Evolutionary conservation across 2,329 filamentous ascomycete genomes (phyloP).

Genomic region (Penicillium sp.): DNA sequence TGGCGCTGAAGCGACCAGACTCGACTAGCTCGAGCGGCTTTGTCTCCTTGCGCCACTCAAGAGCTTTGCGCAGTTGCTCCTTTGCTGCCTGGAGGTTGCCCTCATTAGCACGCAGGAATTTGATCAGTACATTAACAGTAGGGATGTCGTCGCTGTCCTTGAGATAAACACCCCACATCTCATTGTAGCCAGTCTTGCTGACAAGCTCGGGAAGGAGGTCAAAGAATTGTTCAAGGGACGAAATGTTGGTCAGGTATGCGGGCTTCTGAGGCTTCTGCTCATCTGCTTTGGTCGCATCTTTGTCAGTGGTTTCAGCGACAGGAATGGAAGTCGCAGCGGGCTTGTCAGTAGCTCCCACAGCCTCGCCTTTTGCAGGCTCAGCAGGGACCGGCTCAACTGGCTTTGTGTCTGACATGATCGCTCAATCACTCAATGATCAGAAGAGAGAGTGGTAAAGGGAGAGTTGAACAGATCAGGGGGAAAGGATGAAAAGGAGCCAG

Average conservation of each 20-base stretch:
- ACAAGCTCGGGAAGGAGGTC: conserved; percentile 55
- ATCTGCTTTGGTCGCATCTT: conserved; percentile 1
- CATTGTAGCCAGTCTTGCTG: conserved; percentile 56
- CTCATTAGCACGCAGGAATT: conserved; percentile 87
- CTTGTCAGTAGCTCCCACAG: conserved; percentile 11
- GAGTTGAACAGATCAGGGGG: conserved; percentile 10
- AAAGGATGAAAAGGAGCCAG: conserved; percentile 11
- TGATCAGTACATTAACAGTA: conserved; percentile 79
- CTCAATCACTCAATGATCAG: background rate
- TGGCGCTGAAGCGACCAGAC: conserved; percentile 57
- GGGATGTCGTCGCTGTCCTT: conserved; percentile 55
- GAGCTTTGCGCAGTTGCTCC: conserved; percentile 70
- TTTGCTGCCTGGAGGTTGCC: conserved; percentile 68
- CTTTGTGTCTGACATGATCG: conserved; percentile 21
- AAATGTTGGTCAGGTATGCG: conserved; percentile 36
- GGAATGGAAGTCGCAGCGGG: conserved; percentile 8
- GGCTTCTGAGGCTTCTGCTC: conserved; percentile 27
- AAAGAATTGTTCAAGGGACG: conserved; percentile 53
- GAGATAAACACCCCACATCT: conserved; percentile 84
- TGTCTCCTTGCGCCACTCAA: conserved; percentile 75
- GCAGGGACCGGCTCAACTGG: conserved; percentile 16
- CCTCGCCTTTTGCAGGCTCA: conserved; percentile 14
- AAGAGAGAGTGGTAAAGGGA: background rate
- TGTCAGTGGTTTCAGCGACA: conserved; percentile 3
- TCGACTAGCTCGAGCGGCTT: conserved; percentile 64